Conservation (phyloP, 352 stramenopile species). For the Globisporangium cystogenes region DNA sequence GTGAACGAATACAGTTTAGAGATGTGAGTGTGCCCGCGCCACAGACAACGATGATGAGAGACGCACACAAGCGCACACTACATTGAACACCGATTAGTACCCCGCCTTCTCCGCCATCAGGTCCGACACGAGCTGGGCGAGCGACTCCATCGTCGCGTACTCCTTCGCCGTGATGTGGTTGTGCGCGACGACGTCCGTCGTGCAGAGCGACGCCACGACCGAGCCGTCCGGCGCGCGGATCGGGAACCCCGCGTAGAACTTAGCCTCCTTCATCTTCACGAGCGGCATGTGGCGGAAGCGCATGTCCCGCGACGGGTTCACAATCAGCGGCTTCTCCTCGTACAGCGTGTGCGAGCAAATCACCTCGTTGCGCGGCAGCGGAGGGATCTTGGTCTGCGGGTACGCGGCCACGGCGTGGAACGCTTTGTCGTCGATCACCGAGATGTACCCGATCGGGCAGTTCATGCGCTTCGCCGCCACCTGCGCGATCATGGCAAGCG, state of each 20-base stretch:
- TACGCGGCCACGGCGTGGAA: constrained; percentile 49
- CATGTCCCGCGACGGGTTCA: constrained; percentile 61
- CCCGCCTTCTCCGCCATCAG: constrained; percentile 12
- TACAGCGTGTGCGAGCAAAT: constrained; percentile 57
- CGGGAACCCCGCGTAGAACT: constrained; percentile 67
- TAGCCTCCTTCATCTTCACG: constrained; percentile 32
- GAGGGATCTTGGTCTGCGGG: constrained; percentile 24
- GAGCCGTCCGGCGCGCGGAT: constrained; percentile 36
- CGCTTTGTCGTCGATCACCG: constrained; percentile 39
- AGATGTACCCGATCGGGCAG: constrained; percentile 57
- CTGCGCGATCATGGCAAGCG: constrained; percentile 48
- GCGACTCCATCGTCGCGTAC: constrained; percentile 60
- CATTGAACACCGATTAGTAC: neutral
- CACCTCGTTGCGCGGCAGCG: constrained; percentile 39
- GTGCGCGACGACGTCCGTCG: constrained; percentile 33
- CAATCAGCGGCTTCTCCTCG: constrained; percentile 49
- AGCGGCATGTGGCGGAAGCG: constrained; percentile 44
- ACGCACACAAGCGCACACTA: no score
- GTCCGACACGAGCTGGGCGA: constrained; percentile 41
- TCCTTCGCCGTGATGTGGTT: constrained; percentile 53
- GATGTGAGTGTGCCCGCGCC: no score
- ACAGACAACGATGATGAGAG: no score
- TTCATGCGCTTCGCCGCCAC: constrained; percentile 43
- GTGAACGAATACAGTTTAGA: no score
- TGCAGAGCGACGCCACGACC: constrained; percentile 46